phyloP scores from a whole-genome alignment of 2,329 filamentous ascomycete species.

The Dactylellina drechsleri region DNA sequence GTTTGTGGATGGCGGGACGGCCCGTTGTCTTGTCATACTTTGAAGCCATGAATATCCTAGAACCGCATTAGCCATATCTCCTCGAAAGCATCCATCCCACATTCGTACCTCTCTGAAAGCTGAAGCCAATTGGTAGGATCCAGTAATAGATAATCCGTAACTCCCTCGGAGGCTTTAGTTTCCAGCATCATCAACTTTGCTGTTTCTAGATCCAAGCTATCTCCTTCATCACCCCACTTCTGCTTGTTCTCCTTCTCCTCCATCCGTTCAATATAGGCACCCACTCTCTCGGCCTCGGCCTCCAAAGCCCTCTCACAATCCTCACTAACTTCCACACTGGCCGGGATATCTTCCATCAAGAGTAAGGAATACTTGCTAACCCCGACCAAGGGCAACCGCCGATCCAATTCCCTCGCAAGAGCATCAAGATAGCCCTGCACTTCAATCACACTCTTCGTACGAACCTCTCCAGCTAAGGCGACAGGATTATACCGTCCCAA shows the following conservation, averaged over 20 bases:
- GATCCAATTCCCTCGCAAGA: conserved; percentile 24
- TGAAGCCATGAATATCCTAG: conserved; percentile 49
- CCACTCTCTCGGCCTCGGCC: conserved; percentile 37
- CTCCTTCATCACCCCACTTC: conserved; percentile 13
- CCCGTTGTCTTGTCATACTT: conserved; percentile 17
- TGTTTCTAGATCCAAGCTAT: conserved; percentile 21
- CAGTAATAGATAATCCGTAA: conserved; percentile 11
- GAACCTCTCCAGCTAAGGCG: conserved; percentile 30
- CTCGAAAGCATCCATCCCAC: neutral
- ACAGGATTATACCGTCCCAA: conserved; percentile 38
- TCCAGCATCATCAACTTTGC: neutral
- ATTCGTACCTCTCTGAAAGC: conserved; percentile 38
- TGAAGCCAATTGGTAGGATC: conserved; percentile 28
- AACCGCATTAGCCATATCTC: conserved; percentile 12
- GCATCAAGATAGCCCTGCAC: conserved; percentile 44
- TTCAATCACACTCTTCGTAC: conserved; percentile 46
- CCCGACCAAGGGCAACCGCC: conserved; percentile 1
- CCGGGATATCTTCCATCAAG: conserved; percentile 52
- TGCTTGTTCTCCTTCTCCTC: conserved; percentile 25
- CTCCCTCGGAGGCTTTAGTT: neutral
- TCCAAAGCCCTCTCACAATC: conserved; percentile 45
- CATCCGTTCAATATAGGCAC: conserved; percentile 20
- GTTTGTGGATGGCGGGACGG: conserved; percentile 32
- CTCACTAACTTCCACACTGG: conserved; percentile 47
- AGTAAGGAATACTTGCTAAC: conserved; percentile 22